phyloP scores from a whole-genome alignment of 2,329 filamentous ascomycete genomes.

The Corynespora cassiicola region DNA sequence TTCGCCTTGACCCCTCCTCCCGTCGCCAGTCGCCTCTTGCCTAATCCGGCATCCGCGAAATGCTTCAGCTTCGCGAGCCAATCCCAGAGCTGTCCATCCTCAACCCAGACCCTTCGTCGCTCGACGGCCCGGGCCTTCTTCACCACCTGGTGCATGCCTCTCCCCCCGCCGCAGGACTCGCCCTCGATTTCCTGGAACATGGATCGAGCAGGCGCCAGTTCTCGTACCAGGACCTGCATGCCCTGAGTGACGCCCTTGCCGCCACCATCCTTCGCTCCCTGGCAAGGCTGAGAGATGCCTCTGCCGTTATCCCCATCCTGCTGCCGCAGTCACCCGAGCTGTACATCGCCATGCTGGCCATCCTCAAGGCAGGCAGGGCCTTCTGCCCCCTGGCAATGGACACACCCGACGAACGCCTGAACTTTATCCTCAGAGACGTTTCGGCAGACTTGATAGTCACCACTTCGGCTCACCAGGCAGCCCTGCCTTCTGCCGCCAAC shows the following conservation, averaged over 20 bases:
- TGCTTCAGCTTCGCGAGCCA: constrained; percentile 26
- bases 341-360: constrained; percentile 78
- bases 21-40: constrained; percentile 11
- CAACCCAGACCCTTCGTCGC: constrained; percentile 60
- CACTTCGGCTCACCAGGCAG: constrained; percentile 54
- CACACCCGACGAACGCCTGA: constrained; percentile 75
- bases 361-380: constrained; percentile 80
- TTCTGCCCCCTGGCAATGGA: constrained; percentile 87
- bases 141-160: constrained; percentile 67
- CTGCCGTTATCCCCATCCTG: constrained; percentile 73
- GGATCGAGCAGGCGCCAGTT: constrained; percentile 56
- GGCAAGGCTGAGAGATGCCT: constrained; percentile 36
- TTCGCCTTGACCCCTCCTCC: background rate
- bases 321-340: constrained; percentile 78
- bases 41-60: constrained; percentile 25
- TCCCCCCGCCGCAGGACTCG: constrained; percentile 46
- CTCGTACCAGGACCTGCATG: constrained; percentile 70
- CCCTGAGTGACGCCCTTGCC: constrained; percentile 63
- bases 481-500: constrained; percentile 44
- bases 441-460: constrained; percentile 73
- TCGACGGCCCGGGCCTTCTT: constrained; percentile 63
- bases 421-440: constrained; percentile 82
- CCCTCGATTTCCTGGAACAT: constrained; percentile 69
- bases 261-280: constrained; percentile 26
- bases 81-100: constrained; percentile 49